Evolutionary conservation across 2,329 filamentous ascomycete genomes (phyloP).

Genomic region (Diaporthe citriasiana): DNA sequence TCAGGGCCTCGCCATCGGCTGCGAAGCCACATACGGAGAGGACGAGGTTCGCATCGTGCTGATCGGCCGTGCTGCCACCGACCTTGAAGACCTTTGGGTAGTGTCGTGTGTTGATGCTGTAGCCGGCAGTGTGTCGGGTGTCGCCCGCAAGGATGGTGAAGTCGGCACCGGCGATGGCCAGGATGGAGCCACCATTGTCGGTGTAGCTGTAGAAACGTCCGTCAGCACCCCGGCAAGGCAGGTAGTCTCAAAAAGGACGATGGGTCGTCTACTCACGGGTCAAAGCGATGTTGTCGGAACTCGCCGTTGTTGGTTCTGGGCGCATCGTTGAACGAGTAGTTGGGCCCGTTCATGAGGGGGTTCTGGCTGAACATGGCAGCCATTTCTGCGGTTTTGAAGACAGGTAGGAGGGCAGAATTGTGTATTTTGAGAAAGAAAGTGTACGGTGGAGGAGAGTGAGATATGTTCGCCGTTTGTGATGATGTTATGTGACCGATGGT

Average conservation of each 20-base stretch:
- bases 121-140: constrained; percentile 94
- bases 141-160: constrained; percentile 98
- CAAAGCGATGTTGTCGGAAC: constrained; percentile 84
- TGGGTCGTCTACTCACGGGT: constrained; percentile 76
- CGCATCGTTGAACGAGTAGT: constrained; percentile 76
- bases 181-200: constrained; percentile 96
- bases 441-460: constrained; percentile 36
- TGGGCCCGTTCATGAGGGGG: constrained; percentile 76
- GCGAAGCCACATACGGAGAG: constrained; percentile 96
- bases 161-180: constrained; percentile 93
- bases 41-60: constrained; percentile 87
- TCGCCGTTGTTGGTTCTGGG: constrained; percentile 68
- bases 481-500: constrained; percentile 33
- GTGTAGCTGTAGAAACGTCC: constrained; percentile 77
- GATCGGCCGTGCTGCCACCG: constrained; percentile 88
- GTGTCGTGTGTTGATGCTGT: constrained; percentile 98
- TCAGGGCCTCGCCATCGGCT: constrained; percentile 92
- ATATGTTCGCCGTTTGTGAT: constrained; percentile 41
- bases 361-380: constrained; percentile 79
- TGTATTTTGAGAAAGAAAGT: constrained; percentile 37
- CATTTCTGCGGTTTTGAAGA: constrained; percentile 59
- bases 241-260: not conserved
- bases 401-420: not conserved
- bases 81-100: constrained; percentile 98
- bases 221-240: not conserved